A percentile compares a stretch with the other conserved stretches of the same genome.
phyloP scores from a whole-genome alignment of 2,329 filamentous ascomycete genomes.

The Fusarium citri region DNA sequence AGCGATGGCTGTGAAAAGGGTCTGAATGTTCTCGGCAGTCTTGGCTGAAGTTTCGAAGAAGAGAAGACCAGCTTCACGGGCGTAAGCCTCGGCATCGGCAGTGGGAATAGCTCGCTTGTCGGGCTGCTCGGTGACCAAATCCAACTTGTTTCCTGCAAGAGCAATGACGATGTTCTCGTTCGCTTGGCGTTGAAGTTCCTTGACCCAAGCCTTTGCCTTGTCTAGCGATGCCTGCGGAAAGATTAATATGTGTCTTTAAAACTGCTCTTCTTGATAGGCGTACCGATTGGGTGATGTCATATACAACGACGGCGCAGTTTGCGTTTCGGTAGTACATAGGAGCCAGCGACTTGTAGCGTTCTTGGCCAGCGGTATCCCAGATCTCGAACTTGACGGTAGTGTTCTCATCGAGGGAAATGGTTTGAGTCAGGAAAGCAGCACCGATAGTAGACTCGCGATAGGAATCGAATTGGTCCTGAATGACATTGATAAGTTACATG shows the following conservation, averaged over 20 bases:
- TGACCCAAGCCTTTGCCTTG: slow-evolving; percentile 99
- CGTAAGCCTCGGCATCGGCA: slow-evolving; percentile 94
- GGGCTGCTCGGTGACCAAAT: slow-evolving; percentile 92
- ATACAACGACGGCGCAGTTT: slow-evolving; percentile 98
- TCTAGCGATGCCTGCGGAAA: slow-evolving; percentile 84
- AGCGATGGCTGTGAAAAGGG: slow-evolving; percentile 96
- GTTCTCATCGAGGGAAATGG: slow-evolving; percentile 96
- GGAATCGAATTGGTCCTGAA: slow-evolving; percentile 95
- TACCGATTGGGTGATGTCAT: slow-evolving; percentile 99
- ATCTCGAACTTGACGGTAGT: slow-evolving; percentile 99
- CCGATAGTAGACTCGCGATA: slow-evolving; percentile 98
- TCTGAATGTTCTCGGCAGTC: slow-evolving; percentile 94
- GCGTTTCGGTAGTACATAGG: slow-evolving; percentile 99
- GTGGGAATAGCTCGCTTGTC: slow-evolving; percentile 94
- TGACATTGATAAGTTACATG: slow-evolving; percentile 28
- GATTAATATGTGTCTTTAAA: slow-evolving; percentile 25
- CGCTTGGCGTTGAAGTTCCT: slow-evolving; percentile 97
- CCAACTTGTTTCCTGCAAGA: slow-evolving; percentile 96
- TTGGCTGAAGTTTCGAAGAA: slow-evolving; percentile 99
- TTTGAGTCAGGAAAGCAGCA: slow-evolving; percentile 98
- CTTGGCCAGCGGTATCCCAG: slow-evolving; percentile 98
- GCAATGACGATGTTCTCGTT: slow-evolving; percentile 99
- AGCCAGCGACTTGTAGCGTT: slow-evolving; percentile 97
- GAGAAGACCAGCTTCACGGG: slow-evolving; percentile 89
- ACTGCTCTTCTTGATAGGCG: slow-evolving; percentile 49